Base-by-base conservation (phyloP, 108 stramenopile genomes). In the Cyclotella kingstonii region DNA sequence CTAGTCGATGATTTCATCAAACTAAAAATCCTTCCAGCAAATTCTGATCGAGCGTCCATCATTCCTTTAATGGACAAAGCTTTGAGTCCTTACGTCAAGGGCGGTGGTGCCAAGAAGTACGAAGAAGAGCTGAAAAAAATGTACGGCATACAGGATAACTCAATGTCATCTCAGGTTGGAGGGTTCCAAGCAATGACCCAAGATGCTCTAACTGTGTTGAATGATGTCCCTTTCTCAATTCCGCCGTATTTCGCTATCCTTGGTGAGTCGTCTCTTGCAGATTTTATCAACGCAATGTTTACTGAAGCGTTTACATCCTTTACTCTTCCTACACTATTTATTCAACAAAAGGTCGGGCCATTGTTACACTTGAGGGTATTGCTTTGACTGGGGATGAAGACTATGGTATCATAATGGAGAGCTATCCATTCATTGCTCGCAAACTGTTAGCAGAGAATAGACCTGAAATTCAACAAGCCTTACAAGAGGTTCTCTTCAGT, bases 31-130 rank as follows among this genome's bases (percentile, higher is more conserved):
- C 66, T 95, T 1, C 94, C 94, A 3, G 54, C 68, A 11, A 89
- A 92, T 56, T 79, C 81, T 29, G 83, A 91, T 38, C 71, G 91
- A 41, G 84, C 83, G 5, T 76, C 87, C 5, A 81, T 92, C 49
- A 86, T 92, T 45, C 91, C 91, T 0, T 49, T 93, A 5, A 95
- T 95, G 94, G 93, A 95, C 78, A 95, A 95, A 63, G 93, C 93
- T 2, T 59, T 95, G 40, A 84, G 81, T 25, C 93, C 93, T 0
- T 95, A 95, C 58, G 87, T 95, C 33, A 90, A 87, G 62, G 93
- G 93, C 22, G 93, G 93, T 10, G 93, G 93, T 21, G 90, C 93
- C 15, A 91, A 95, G 60, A 87, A 86, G 46, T 95, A 91, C 59
- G 90, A 95, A 64, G 76, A 81, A 45, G 88, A 91, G 43, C 59